Evolutionary conservation across 306 rosid species (phyloP).

Genomic region (Gynostemma pentaphyllum): DNA sequence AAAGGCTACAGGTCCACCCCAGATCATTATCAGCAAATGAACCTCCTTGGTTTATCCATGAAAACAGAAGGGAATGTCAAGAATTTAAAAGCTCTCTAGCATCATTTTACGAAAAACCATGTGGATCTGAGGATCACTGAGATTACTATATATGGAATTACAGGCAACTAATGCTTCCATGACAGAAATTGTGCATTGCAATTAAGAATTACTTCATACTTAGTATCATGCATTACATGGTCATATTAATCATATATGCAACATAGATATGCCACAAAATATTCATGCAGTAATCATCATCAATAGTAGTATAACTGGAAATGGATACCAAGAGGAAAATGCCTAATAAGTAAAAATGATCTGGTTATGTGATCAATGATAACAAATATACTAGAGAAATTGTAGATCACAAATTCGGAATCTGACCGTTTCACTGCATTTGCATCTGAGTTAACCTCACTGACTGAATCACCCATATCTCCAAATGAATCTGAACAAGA

Average conservation of each 20-base stretch:
- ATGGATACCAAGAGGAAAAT: background rate
- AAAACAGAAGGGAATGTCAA: background rate
- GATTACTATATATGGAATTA: too few relatives aligned
- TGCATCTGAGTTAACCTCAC: slow-evolving; percentile 19
- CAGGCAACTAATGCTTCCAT: background rate
- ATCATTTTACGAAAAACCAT: too few relatives aligned
- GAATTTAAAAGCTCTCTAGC: background rate
- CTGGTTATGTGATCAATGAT: background rate
- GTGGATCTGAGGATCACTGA: too few relatives aligned
- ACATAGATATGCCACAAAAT: background rate
- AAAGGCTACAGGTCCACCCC: background rate
- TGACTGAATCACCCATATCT: slow-evolving; percentile 1
- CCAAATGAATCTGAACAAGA: slow-evolving; percentile 7
- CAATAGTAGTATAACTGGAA: background rate
- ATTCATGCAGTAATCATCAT: background rate
- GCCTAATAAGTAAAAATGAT: background rate
- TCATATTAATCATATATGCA: background rate
- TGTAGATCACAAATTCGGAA: background rate
- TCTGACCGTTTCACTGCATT: slow-evolving; percentile 28
- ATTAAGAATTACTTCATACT: too few relatives aligned
- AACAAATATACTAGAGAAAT: background rate
- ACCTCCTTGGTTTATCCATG: background rate
- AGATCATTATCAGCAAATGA: background rate
- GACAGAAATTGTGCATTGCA: too few relatives aligned
- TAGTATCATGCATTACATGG: background rate